These are phyloP conservation scores for Artemisia argyi DNA, from an alignment of 129 eudicot species.

Conservation along the genomic window DNA sequence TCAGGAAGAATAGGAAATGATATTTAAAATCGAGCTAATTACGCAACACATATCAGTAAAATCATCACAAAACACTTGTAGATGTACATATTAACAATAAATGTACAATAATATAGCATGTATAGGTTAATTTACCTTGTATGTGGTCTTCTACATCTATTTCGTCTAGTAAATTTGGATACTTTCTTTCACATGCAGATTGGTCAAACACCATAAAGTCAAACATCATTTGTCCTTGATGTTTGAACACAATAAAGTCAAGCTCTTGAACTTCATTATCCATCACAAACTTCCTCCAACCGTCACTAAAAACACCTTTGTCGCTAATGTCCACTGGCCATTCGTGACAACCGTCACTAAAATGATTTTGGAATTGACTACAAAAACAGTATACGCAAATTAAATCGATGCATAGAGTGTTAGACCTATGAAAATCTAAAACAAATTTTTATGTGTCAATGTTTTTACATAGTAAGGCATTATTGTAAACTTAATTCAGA, in stretches of 20 bases:
- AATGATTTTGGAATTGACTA: constrained; percentile 33
- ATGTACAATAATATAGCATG: no score
- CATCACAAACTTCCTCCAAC: constrained; percentile 30
- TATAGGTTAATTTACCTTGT: background rate
- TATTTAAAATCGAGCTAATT: no score
- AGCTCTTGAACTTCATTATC: constrained; percentile 31
- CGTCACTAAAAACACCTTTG: constrained; percentile 18
- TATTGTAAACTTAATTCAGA: no score
- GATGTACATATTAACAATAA: no score
- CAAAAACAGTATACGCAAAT: background rate
- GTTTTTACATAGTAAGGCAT: no score
- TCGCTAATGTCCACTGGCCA: constrained; percentile 25
- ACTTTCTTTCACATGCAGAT: constrained; percentile 26
- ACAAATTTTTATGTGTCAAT: background rate
- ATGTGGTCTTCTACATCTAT: background rate
- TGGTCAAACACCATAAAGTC: constrained; percentile 38
- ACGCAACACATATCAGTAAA: no score
- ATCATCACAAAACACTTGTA: no score
- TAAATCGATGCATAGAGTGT: no score
- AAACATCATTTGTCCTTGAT: constrained; percentile 29
- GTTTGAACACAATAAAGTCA: constrained; percentile 39
- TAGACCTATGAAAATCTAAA: no score
- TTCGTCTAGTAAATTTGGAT: background rate
- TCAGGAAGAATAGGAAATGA: no score
- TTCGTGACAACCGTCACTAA: no score